Evolutionary conservation across 2,329 filamentous ascomycete species (phyloP), one percentile per base, ranked within the genome.

Genomic region (Mycogone perniciosa): DNA sequence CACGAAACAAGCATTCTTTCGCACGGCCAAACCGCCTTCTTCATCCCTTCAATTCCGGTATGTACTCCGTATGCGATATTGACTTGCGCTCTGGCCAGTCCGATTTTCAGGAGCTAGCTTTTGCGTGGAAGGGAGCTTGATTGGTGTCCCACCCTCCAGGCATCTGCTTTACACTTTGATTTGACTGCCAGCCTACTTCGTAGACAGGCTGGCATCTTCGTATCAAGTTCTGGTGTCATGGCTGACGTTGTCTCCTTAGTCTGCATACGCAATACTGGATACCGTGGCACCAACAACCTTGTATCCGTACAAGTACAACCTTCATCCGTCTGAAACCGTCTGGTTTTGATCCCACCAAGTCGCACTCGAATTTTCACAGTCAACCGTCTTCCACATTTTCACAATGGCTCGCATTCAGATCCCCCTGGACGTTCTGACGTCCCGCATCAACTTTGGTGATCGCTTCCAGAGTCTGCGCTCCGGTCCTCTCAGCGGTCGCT

Each of bases 321-420:
- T 38, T 38, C 35, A 13, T 38, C 11, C 7, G 11, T n/a, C 11
- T 38, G 5, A 13, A 6, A 38, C 11, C 6, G 11, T 5, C 35
- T 35, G 33, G 7, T 35, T 11, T 35, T 8, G 33, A 8, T 7
- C 4, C 11, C 7, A 20, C 4, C 31, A 11, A 30, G 31, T 4
- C 20, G 9, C 34, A 31, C 40, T 38, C 29, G 8, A 30, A 11
- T 37, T 35, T 26, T 42, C 31, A 26, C 11, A 51, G 8, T n/a
- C 13, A 46, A 41, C 50, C 54, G 35, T 47, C 53, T 29, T 44
- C 44, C 50, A 54, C 51, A 51, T 52, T 41, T 41, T 58, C 60
- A 61, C 56, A 56, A 96, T 95, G 90, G 79, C 88, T 60, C 84
- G 89, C 69, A 89, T 97, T 66, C 88, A 89, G 77, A 93, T 99